phyloP scores from a whole-genome alignment of 768 basidiomycete genomes.

The Psilocybe cyanescens region DNA sequence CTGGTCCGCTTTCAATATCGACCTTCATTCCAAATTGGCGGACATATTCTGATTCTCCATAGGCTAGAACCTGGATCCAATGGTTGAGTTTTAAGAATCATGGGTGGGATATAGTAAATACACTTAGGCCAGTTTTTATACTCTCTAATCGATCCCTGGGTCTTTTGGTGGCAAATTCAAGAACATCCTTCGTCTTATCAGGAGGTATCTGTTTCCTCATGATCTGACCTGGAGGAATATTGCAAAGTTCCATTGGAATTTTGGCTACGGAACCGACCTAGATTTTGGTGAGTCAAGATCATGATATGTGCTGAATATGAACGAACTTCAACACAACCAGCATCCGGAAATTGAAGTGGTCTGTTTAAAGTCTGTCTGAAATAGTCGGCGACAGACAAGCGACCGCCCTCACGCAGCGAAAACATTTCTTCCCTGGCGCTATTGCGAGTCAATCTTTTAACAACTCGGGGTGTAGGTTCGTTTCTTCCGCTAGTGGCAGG shows the following conservation, averaged over 20 bases:
- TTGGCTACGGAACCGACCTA: constrained; percentile 70
- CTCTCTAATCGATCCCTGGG: constrained; percentile 64
- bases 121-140: constrained; percentile 59
- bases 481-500: constrained; percentile 22
- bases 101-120: constrained; percentile 24
- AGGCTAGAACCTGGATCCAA: constrained; percentile 54
- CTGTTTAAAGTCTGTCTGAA: constrained; percentile 58
- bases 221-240: constrained; percentile 68
- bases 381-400: constrained; percentile 62
- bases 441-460: constrained; percentile 59
- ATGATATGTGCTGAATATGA: background rate
- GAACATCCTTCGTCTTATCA: constrained; percentile 68
- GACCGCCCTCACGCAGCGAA: constrained; percentile 56
- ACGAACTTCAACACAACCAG: constrained; percentile 71
- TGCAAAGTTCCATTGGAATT: constrained; percentile 71
- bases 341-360: constrained; percentile 60
- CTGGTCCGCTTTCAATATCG: constrained; percentile 47
- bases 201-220: constrained; percentile 75
- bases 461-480: constrained; percentile 51
- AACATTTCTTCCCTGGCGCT: constrained; percentile 63
- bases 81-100: background rate
- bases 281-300: background rate
- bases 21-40: constrained; percentile 75
- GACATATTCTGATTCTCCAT: constrained; percentile 78
- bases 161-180: constrained; percentile 71